Evolutionary conservation across 768 basidiomycete species (phyloP).

Genomic region (Cystobasidium onofrii): DNA sequence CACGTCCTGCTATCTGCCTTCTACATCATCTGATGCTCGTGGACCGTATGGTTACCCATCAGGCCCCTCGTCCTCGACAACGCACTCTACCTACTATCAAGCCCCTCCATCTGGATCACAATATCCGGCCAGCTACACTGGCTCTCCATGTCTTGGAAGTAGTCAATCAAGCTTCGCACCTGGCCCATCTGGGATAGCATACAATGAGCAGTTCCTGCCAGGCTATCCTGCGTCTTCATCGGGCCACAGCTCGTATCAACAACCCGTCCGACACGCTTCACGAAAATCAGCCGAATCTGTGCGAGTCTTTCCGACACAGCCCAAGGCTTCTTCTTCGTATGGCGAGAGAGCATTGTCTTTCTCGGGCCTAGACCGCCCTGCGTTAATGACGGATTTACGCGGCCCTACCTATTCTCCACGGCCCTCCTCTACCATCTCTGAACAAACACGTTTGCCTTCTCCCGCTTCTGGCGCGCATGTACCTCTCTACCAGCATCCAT

Average conservation of each 20-base stretch:
- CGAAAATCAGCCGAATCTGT: conserved; percentile 39
- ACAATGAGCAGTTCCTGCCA: background rate
- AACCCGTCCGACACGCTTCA: conserved; percentile 9
- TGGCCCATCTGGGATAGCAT: background rate
- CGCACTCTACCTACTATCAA: conserved; percentile 17
- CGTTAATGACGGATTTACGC: background rate
- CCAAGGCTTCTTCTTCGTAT: conserved; percentile 5
- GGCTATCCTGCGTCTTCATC: conserved; percentile 5
- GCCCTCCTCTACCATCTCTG: conserved; percentile 17
- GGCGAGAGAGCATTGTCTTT: conserved; percentile 37
- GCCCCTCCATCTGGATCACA: background rate
- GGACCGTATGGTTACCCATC: background rate
- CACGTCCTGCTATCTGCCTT: conserved; percentile 20
- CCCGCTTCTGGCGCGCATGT: background rate
- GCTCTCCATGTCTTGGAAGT: background rate
- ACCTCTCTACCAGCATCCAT: background rate
- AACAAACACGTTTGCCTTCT: conserved; percentile 1
- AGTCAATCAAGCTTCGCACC: background rate
- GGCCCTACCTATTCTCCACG: background rate
- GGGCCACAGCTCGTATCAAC: background rate
- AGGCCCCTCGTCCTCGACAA: conserved; percentile 16
- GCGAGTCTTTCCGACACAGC: conserved; percentile 34
- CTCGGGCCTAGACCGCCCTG: conserved; percentile 33
- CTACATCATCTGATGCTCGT: conserved; percentile 15
- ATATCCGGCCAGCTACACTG: background rate